Base-by-base conservation (phyloP, 768 basidiomycete genomes). In the Suillus subalutaceus region DNA sequence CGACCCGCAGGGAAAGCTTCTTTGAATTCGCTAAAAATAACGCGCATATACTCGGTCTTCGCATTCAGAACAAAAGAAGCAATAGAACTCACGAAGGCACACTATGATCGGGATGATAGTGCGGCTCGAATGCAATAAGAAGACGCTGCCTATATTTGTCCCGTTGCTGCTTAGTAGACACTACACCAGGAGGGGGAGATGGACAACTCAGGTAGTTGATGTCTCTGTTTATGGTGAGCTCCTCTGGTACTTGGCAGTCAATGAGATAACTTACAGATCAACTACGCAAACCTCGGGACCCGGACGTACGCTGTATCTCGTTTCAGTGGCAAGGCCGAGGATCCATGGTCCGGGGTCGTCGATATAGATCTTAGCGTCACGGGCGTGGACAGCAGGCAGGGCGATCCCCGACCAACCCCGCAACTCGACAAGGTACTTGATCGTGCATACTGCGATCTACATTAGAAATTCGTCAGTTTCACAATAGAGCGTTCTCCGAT, bases 281-380 rank as follows among this genome's bases (percentile, higher is more conserved):
- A 92, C 89, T 50, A 97, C 83, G 73, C 92, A 94, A 40, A 96
- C 90, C 74, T 98, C 97, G 0, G 91, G 81, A 2, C 89, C 81
- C 10, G 90, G 85, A 35, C 90, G 83, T 23, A 94, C 81, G 69
- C 91, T 86, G 75, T 94, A 91, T 66, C 93, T 85, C 9, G 92
- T 90, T 73, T 96, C 91, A 2, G 92, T 93, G 13, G 93, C 88
- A 46, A 97, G 83, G 43, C 93, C 96, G 77, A 98, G 87, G 71
- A 99, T 95, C 90, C 94, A 99, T 67, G 97, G 97, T 41, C 96
- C 96, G 52, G 96, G 94, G 76, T 99, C 96, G 70, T 98, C 96
- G 68, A 96, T 90, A 70, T 94, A 93, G 62, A 99, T 93, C 74
- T 91, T 93, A 35, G 94, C 90, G 69, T 97, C 97, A 55, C 96